phyloP scores from a whole-genome alignment of 2,329 filamentous ascomycete species.

The Aureobasidium sp. region DNA sequence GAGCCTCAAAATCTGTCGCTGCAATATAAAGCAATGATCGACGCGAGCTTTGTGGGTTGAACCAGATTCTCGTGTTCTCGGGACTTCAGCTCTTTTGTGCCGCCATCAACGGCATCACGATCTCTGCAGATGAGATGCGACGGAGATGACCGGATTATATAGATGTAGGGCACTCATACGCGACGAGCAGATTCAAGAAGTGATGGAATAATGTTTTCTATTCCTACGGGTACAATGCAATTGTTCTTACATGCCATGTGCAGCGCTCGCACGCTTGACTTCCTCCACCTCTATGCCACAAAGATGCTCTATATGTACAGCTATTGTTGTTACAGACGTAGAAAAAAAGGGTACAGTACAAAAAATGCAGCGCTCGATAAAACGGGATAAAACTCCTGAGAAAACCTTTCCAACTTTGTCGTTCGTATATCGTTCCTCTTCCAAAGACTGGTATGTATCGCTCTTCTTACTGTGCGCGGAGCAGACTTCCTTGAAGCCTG shows the following conservation, averaged over 20 bases:
- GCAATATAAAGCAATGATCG: conserved; percentile 10
- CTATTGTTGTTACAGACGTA: conserved; percentile 2
- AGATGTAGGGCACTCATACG: not conserved
- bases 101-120: not conserved
- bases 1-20: conserved; percentile 10
- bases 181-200: no score
- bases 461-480: not conserved
- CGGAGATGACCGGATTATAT: not conserved
- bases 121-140: not conserved
- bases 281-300: conserved; percentile 1
- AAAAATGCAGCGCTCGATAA: not conserved
- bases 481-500: conserved; percentile 22
- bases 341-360: not conserved
- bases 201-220: no score
- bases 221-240: not conserved
- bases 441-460: not conserved
- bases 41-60: conserved; percentile 7
- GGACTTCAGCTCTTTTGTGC: conserved; percentile 1
- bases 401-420: not conserved
- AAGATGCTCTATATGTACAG: conserved; percentile 17
- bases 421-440: not conserved
- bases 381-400: not conserved
- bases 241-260: conserved; percentile 1
- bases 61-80: not conserved
- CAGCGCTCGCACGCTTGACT: not conserved